Conservation (phyloP, 768 basidiomycete species). For the Panellus pusillus region DNA sequence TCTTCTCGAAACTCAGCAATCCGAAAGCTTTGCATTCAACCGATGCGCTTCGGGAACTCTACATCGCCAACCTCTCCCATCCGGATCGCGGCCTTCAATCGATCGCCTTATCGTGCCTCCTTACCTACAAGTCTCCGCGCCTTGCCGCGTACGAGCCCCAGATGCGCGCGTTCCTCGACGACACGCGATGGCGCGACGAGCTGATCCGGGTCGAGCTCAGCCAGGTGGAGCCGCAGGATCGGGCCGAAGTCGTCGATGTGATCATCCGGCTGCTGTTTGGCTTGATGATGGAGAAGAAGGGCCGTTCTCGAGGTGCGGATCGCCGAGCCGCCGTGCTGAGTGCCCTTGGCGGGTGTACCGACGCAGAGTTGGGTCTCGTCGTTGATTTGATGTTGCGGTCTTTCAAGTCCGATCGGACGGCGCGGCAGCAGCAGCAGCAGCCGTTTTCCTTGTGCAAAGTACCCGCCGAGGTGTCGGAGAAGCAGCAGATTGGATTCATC, state of each 20-base stretch:
- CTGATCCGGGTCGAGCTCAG: constrained; percentile 69
- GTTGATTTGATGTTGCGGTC: constrained; percentile 88
- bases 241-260: constrained; percentile 67
- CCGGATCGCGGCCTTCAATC: constrained; percentile 80
- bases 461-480: constrained; percentile 41
- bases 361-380: constrained; percentile 73
- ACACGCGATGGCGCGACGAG: constrained; percentile 87
- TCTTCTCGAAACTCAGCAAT: constrained; percentile 89
- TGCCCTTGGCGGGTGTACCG: constrained; percentile 65
- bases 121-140: constrained; percentile 75
- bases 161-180: constrained; percentile 73
- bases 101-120: constrained; percentile 72
- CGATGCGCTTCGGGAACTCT: constrained; percentile 62
- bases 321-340: constrained; percentile 75
- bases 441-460: constrained; percentile 30
- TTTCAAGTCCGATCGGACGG: constrained; percentile 41
- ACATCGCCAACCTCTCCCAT: constrained; percentile 76
- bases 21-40: constrained; percentile 85
- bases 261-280: constrained; percentile 83
- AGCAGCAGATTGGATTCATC: constrained; percentile 83
- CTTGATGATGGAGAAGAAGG: constrained; percentile 78
- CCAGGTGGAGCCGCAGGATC: constrained; percentile 51
- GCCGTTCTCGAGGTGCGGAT: constrained; percentile 65
- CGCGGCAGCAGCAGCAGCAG: constrained; percentile 27
- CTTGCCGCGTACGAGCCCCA: constrained; percentile 60